Evolutionary conservation across 192 early-diverging fungal genomes (phyloP), one percentile per base, ranked within the genome.

Genomic region (Nowakowskiella sp.): DNA sequence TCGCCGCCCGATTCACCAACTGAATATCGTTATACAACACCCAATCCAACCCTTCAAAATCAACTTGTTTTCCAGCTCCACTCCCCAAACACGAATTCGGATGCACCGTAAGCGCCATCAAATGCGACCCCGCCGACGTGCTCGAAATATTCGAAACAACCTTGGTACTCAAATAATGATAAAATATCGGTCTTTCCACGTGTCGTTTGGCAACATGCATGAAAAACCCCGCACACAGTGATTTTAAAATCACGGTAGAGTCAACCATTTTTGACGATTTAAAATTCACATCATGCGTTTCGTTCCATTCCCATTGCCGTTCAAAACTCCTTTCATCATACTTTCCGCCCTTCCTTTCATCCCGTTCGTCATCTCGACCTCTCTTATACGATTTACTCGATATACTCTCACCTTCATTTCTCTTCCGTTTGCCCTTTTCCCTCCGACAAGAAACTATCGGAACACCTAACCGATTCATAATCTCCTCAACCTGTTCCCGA

Each of bases 161-260:
- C 8, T 32, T 16, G 8, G 70, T 57, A 1, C 43, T 31, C 2
- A 71, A 49, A 55, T 77, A 80, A 21, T 64, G 72, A 42, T 66
- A 74, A 46, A 77, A 80, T 29, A 53, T 29, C 5, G 54, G 34
- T 1, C 62, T 58, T 2, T 58, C 47, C n/a, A 61, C 47, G 31
- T 80, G 77, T 3, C 67, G 65, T 57, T 76, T 75, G 21, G 74
- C 78, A 10, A 68, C 68, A 57, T 81, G 68, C 31, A 51, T 45
- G 49, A 61, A 81, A 33, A 76, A 71, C 8, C 64, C 78, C 4
- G 72, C 55, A 58, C 78, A 76, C 5, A 81, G 44, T 9, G 73
- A 8, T 34, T 67, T 58, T 13, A 81, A 30, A 27, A 81, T 71
- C 6, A 73, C 56, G 0, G 42, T 42, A 10, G 59, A 22, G 42